A percentile compares a stretch with the other conserved stretches of the same genome.
These are phyloP conservation scores for Candida ficus DNA, from an alignment of 805 yeast species.

Conservation along the genomic window DNA sequence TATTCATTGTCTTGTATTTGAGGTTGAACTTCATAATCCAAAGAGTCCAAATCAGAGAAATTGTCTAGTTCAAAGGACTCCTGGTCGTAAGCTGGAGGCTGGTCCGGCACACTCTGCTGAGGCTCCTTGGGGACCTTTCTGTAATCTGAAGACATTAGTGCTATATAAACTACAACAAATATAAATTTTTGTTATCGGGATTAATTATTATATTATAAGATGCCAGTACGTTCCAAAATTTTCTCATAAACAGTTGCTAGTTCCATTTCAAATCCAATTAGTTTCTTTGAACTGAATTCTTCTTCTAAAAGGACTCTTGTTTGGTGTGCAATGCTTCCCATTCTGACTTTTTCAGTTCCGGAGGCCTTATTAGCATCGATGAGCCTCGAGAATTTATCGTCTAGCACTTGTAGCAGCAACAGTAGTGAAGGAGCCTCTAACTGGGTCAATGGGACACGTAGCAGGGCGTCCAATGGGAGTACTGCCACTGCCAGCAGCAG, in stretches of 20 bases:
- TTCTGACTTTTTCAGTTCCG: conserved; percentile 42
- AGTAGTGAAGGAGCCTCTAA: conserved; percentile 31
- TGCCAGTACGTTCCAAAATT: conserved; percentile 33
- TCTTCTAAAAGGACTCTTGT: conserved; percentile 39
- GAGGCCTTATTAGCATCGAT: conserved; percentile 34
- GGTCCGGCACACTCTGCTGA: not conserved
- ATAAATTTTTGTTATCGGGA: not conserved
- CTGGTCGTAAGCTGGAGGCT: not conserved
- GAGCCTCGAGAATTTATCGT: conserved; percentile 34
- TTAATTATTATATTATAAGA: not conserved
- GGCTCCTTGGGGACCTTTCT: conserved; percentile 8
- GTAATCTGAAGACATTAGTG: conserved; percentile 11
- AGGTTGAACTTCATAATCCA: conserved; percentile 18
- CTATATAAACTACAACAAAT: not conserved
- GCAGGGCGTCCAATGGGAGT: conserved; percentile 58
- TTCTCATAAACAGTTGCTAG: conserved; percentile 39
- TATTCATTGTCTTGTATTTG: conserved; percentile 5
- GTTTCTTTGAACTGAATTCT: conserved; percentile 27
- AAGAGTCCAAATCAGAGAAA: conserved; percentile 21
- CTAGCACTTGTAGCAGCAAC: conserved; percentile 34
- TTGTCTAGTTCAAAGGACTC: conserved; percentile 18
- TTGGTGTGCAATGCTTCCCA: conserved; percentile 41
- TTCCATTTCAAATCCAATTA: conserved; percentile 41
- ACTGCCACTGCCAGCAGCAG: conserved; percentile 61
- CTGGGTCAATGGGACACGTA: conserved; percentile 32